Evolutionary conservation across 176 grass and related monocot species (phyloP), one percentile per base, ranked within the genome.

Genomic region (Phyllostachys edulis): DNA sequence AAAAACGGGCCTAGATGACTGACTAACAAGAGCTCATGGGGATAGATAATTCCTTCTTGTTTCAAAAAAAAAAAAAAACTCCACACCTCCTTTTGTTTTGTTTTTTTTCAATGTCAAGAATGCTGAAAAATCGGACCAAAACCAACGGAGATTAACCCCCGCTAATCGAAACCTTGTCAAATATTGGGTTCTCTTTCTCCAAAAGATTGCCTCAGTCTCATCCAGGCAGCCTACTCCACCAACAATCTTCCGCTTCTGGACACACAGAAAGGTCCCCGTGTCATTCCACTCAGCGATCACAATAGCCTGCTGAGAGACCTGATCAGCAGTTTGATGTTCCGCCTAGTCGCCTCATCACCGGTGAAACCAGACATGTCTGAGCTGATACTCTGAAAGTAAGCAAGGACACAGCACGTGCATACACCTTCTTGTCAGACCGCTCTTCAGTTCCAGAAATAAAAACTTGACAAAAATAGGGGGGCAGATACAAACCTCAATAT

Each of bases 281-380:
- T 40, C 54, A 46, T 67, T 67, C 88, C 71, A 41, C 79, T 67
- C 14, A 23, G 42, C 52, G 44, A 76, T 92, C 87, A 99, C 86
- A 99, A 86, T 27, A 99, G 85, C 84, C 93, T 92, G 88, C 96
- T 94, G 8, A 99, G 93, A 57, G 96, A 99, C 81, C 94, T 96
- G 70, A 99, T 96, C 57, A 99, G 86, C 86, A 94, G 78, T 46
- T 99, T 99, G 56, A 96, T 83, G 78, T 96, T 96, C 81, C 29
- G 86, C 45, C 88, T 90, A 36, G 96, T 94, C 3, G 71, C 85
- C 75, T 99, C 96, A 34, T 99, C 96, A 16, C 96, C 88, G 0
- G 96, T 99, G 82, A 99, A 99, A 42, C 86, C 88, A 62, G 96
- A 99, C 63, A 99, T 88, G 59, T 99, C 96, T 12, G 96, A 99